These are phyloP conservation scores for Oryza meridionalis DNA, from an alignment of 176 grass and related monocot genomes.

Conservation along the genomic window DNA sequence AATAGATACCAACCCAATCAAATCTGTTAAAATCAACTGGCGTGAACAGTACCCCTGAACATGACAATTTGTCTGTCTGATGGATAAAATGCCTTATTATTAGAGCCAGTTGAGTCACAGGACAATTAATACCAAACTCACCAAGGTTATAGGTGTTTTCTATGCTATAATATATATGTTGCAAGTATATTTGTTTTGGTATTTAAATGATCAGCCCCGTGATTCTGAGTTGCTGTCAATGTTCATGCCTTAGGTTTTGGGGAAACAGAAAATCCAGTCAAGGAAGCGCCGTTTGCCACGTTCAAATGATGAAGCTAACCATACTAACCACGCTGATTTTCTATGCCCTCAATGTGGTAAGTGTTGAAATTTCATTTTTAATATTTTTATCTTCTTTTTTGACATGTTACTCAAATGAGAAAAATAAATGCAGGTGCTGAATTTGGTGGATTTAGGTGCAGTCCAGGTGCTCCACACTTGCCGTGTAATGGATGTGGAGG, in stretches of 20 bases:
- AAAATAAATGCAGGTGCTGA: constrained; percentile 60
- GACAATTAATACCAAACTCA: neutral
- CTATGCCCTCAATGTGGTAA: constrained; percentile 89
- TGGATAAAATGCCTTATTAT: neutral
- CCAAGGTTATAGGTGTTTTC: constrained; percentile 4
- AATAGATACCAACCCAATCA: too few relatives aligned
- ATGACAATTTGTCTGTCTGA: neutral
- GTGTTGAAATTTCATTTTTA: constrained; percentile 4
- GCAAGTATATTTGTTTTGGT: neutral
- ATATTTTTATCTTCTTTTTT: constrained; percentile 6
- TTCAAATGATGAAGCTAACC: constrained; percentile 48
- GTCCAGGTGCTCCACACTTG: constrained; percentile 61
- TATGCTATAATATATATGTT: constrained; percentile 5
- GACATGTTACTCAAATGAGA: constrained; percentile 36
- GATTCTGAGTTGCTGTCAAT: neutral
- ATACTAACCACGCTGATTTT: constrained; percentile 39
- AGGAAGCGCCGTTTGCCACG: constrained; percentile 60
- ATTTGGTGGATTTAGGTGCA: constrained; percentile 92
- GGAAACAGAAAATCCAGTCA: constrained; percentile 56
- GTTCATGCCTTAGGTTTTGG: constrained; percentile 55
- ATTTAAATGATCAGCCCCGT: constrained; percentile 21
- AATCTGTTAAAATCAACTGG: too few relatives aligned
- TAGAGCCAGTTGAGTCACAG: neutral
- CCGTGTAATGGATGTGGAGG: constrained; percentile 77
- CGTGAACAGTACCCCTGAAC: too few relatives aligned